Conservation (phyloP, 2,329 filamentous ascomycete species). For the Fonsecaea nubica region DNA sequence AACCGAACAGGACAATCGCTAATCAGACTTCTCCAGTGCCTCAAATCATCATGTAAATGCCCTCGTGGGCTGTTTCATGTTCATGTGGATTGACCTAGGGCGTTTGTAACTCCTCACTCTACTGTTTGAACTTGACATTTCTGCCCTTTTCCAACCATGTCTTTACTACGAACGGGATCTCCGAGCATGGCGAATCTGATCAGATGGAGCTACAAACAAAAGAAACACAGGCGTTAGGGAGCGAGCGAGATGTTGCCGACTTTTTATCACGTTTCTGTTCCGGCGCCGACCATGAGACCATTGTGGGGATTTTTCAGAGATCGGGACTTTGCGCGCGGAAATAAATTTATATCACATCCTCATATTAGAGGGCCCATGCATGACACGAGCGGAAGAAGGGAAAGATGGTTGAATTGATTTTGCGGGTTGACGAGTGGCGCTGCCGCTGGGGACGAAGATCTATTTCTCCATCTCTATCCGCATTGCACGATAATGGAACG, state of each 20-base stretch:
- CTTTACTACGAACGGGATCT: conserved; percentile 16
- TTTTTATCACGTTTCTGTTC: conserved; percentile 3
- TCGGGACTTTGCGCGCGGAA: not conserved
- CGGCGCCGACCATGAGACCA: not conserved
- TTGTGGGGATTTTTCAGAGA: not conserved
- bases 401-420: not conserved
- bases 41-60: conserved; percentile 57
- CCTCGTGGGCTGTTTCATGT: not conserved
- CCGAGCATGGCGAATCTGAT: conserved; percentile 14
- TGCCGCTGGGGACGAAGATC: not conserved
- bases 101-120: conserved; percentile 18
- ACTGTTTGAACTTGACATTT: conserved; percentile 13
- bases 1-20: conserved; percentile 7
- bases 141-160: conserved; percentile 1
- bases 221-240: conserved; percentile 20
- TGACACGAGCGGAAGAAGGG: not conserved
- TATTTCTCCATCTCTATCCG: not conserved
- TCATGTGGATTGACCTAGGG: conserved; percentile 8
- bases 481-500: not conserved
- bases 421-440: not conserved
- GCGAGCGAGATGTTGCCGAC: conserved; percentile 10
- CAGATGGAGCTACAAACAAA: conserved; percentile 1
- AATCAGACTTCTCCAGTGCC: conserved; percentile 46
- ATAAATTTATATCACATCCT: not conserved
- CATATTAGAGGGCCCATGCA: not conserved